These are phyloP conservation scores for Elsinoe necatrix DNA, from an alignment of 2,329 filamentous ascomycete genomes.

Conservation along the genomic window DNA sequence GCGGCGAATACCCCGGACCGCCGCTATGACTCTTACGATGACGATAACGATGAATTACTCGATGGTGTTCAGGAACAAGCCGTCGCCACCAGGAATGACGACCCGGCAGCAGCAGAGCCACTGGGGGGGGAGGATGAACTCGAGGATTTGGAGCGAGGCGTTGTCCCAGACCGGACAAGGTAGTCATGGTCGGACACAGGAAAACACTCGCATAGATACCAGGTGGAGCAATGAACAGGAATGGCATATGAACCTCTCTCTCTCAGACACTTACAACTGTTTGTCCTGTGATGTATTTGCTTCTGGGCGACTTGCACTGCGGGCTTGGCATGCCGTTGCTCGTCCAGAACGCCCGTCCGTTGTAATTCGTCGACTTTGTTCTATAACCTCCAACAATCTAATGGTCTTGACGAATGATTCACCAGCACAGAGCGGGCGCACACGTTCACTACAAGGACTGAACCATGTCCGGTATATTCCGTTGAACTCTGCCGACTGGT, in stretches of 20 bases:
- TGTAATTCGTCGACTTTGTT: neutral
- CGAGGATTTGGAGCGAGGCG: conserved; percentile 30
- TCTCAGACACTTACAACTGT: neutral
- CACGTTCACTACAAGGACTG: neutral
- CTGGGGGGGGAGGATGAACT: conserved; percentile 27
- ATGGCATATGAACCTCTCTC: neutral
- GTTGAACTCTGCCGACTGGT: neutral
- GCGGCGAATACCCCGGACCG: conserved; percentile 18
- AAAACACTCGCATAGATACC: conserved; percentile 9
- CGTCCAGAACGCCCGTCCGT: conserved; percentile 3
- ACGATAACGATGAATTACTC: conserved; percentile 21
- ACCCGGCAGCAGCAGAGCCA: conserved; percentile 26
- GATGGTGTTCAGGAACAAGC: conserved; percentile 29
- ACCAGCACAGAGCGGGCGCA: too few species aligned
- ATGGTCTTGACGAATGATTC: too few species aligned
- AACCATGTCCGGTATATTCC: neutral
- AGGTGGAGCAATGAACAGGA: neutral
- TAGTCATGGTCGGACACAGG: conserved; percentile 10
- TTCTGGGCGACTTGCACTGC: neutral
- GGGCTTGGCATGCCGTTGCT: neutral
- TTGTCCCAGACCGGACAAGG: conserved; percentile 17
- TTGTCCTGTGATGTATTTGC: neutral
- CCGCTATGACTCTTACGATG: conserved; percentile 19
- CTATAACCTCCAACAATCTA: neutral
- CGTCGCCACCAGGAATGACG: conserved; percentile 26